These are phyloP conservation scores for Coleophoma cylindrospora DNA, from an alignment of 2,329 filamentous ascomycete species.

Conservation along the genomic window DNA sequence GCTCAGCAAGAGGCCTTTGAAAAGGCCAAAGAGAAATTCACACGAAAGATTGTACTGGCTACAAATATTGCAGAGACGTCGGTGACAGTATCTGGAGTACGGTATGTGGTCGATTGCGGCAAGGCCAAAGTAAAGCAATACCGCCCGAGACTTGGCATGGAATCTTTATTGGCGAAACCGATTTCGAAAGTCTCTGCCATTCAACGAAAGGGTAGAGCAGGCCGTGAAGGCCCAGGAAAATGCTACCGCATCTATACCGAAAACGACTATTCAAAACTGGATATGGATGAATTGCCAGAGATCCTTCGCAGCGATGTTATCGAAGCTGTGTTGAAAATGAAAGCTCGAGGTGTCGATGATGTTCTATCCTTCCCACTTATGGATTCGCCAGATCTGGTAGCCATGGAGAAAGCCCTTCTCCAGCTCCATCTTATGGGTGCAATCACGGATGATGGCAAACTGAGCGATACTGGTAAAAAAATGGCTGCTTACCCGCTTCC, in stretches of 20 bases:
- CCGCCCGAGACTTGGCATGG: conserved; percentile 76
- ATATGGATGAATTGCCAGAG: conserved; percentile 76
- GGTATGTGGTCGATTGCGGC: conserved; percentile 86
- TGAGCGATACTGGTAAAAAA: conserved; percentile 68
- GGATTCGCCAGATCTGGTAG: conserved; percentile 71
- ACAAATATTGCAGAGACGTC: conserved; percentile 99
- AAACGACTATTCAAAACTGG: conserved; percentile 62
- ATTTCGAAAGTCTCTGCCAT: conserved; percentile 93
- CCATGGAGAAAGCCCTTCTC: conserved; percentile 75
- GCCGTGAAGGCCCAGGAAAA: conserved; percentile 85
- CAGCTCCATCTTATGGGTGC: conserved; percentile 78
- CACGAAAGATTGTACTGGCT: conserved; percentile 83
- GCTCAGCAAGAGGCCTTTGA: conserved; percentile 84
- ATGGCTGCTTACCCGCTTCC: conserved; percentile 83
- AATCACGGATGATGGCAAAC: conserved; percentile 63
- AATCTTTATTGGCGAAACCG: conserved; percentile 83
- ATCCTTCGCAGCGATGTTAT: conserved; percentile 87
- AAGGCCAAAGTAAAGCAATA: conserved; percentile 95
- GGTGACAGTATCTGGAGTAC: conserved; percentile 88
- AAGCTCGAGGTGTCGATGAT: conserved; percentile 80
- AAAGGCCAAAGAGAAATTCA: conserved; percentile 63
- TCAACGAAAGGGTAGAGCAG: conserved; percentile 86
- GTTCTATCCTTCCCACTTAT: conserved; percentile 80
- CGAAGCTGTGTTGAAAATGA: conserved; percentile 86
- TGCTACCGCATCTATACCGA: conserved; percentile 89